Percentiles rank a stretch among this genome's conserved stretches.
Conservation (phyloP, 768 basidiomycete genomes). For the Lentinula guzmanii region DNA sequence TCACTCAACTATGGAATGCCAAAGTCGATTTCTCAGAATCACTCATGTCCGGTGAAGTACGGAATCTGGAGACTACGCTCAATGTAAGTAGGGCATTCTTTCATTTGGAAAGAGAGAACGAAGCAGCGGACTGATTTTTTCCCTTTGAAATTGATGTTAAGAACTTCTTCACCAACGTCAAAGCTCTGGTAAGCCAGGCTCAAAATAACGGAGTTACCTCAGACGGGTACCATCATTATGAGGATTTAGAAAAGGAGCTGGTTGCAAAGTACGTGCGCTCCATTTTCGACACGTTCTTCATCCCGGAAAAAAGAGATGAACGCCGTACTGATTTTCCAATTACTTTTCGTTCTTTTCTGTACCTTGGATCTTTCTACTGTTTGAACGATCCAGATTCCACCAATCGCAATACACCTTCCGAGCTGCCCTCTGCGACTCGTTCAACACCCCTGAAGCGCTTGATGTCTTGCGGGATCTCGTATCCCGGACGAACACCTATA, state of each 20-base stretch:
- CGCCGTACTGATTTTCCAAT: no score
- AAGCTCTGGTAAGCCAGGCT: constrained; percentile 65
- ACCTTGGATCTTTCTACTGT: constrained; percentile 7
- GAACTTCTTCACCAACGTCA: constrained; percentile 93
- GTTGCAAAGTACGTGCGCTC: constrained; percentile 44
- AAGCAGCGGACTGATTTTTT: neutral
- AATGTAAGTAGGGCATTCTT: constrained; percentile 52
- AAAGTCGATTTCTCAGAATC: constrained; percentile 94
- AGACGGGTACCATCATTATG: constrained; percentile 62
- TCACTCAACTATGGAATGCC: constrained; percentile 87
- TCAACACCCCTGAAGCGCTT: constrained; percentile 88
- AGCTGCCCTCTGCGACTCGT: constrained; percentile 88
- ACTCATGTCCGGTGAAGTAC: constrained; percentile 84
- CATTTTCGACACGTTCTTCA: neutral
- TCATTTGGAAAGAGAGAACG: constrained; percentile 5
- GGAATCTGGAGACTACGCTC: constrained; percentile 73
- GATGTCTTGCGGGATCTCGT: constrained; percentile 74
- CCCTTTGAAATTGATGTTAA: constrained; percentile 19
- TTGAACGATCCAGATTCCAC: constrained; percentile 40
- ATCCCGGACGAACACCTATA: constrained; percentile 82
- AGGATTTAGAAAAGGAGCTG: constrained; percentile 63
- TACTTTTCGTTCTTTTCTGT: neutral
- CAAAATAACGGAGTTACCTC: constrained; percentile 40
- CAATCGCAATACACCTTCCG: constrained; percentile 76
- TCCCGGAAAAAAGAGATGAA: neutral